A percentile compares a stretch with the other conserved stretches of the same genome.
Evolutionary conservation across 1,284 basidiomycete species (phyloP).

Genomic region (Ceratobasidium sp.): DNA sequence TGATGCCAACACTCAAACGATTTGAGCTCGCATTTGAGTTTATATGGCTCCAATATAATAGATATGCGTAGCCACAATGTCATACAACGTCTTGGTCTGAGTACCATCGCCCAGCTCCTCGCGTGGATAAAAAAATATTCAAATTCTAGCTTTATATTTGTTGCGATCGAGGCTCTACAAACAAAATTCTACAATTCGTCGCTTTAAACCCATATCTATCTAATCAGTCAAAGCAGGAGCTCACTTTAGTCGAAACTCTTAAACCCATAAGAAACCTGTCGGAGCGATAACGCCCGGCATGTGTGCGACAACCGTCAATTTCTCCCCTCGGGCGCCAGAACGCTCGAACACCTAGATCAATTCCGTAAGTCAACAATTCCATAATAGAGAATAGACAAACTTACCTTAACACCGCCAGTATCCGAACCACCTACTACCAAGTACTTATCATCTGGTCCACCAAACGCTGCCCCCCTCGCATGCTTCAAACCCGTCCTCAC

Average conservation of each 20-base stretch:
- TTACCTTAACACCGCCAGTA: slow-evolving; percentile 56
- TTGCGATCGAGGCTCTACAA: no score
- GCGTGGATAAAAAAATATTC: no score
- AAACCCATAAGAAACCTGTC: slow-evolving; percentile 49
- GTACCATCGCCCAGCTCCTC: no score
- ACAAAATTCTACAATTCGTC: no score
- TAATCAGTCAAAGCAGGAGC: neutral
- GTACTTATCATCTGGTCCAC: slow-evolving; percentile 53
- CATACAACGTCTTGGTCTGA: no score
- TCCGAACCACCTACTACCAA: slow-evolving; percentile 55
- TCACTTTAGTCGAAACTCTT: neutral
- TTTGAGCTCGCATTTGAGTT: no score
- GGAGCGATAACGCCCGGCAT: slow-evolving; percentile 48
- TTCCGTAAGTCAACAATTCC: neutral
- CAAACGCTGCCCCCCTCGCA: slow-evolving; percentile 55
- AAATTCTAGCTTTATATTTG: no score
- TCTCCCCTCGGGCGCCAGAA: slow-evolving; percentile 50
- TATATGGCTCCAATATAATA: no score
- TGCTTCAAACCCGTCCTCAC: slow-evolving; percentile 56
- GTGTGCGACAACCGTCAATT: slow-evolving; percentile 54
- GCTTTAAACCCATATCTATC: neutral
- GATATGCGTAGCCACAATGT: no score
- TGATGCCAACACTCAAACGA: no score
- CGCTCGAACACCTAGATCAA: slow-evolving; percentile 52
- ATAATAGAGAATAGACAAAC: neutral